Evolutionary conservation across 306 rosid genomes (phyloP).

Genomic region (Trifolium pratense): DNA sequence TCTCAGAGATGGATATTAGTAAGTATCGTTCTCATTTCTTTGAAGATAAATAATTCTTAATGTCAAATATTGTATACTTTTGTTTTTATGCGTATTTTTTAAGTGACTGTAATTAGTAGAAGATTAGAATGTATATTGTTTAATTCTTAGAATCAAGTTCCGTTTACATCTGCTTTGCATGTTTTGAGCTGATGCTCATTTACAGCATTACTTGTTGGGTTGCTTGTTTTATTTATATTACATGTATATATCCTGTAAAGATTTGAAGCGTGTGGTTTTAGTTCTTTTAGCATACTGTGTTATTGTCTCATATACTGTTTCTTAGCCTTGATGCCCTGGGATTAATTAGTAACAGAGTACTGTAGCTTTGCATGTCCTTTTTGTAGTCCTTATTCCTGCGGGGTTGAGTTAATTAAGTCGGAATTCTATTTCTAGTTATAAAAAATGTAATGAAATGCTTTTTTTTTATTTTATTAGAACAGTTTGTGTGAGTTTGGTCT

Average conservation of each 20-base stretch:
- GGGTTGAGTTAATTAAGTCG: too few relatives aligned
- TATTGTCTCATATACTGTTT: not conserved
- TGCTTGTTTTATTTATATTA: not conserved
- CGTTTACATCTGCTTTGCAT: not conserved
- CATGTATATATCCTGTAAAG: not conserved
- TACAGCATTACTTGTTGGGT: not conserved
- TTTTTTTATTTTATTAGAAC: too few relatives aligned
- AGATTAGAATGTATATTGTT: not conserved
- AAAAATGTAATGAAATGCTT: not conserved
- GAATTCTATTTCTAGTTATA: not conserved
- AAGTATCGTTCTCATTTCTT: slow-evolving; percentile 18
- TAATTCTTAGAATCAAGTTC: not conserved
- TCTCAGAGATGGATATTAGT: slow-evolving; percentile 77
- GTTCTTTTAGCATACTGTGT: not conserved
- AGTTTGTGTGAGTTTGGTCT: not conserved
- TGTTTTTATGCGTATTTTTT: too few relatives aligned
- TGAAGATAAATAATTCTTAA: too few relatives aligned
- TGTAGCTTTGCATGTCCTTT: not conserved
- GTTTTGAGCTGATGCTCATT: not conserved
- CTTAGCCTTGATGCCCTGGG: not conserved
- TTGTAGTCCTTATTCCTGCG: not conserved
- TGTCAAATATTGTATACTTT: too few relatives aligned
- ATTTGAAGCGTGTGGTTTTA: not conserved
- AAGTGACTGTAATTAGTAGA: too few relatives aligned
- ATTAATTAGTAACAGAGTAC: not conserved